Percentiles rank a stretch among this genome's conserved stretches.
phyloP scores from a whole-genome alignment of 192 early-diverging fungal species.

The Hyaloraphidium curvatum region DNA sequence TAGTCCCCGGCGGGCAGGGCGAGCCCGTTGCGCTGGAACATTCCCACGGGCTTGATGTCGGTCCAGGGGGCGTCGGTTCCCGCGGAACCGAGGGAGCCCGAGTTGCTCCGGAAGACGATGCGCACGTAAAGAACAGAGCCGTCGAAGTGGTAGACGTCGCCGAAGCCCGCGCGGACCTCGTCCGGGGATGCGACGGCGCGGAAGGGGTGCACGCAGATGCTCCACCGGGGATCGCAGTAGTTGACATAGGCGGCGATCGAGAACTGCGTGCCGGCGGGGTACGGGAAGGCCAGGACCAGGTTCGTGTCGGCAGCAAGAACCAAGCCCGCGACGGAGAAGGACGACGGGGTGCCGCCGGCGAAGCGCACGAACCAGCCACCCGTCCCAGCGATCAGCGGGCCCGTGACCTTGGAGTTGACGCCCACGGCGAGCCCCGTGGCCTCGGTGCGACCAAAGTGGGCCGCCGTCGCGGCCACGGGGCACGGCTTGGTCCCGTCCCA shows the following conservation, averaged over 20 bases:
- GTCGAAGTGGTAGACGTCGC: too few species aligned
- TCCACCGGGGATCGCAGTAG: too few species aligned
- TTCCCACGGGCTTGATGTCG: too few species aligned
- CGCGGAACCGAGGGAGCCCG: too few species aligned
- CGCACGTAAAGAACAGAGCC: too few species aligned
- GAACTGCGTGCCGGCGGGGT: conserved; percentile 10
- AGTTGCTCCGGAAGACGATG: too few species aligned
- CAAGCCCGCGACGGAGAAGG: background rate
- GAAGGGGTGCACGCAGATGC: too few species aligned
- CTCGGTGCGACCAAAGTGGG: background rate
- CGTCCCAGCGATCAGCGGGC: background rate
- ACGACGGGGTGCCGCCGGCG: conserved; percentile 6
- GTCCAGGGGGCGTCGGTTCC: too few species aligned
- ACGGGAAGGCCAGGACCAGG: conserved; percentile 6
- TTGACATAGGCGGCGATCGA: conserved; percentile 5
- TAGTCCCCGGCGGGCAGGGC: too few species aligned
- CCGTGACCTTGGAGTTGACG: conserved; percentile 7
- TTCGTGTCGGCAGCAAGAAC: background rate
- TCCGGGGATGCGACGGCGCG: too few species aligned
- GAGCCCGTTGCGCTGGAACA: too few species aligned
- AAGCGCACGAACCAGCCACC: conserved; percentile 8
- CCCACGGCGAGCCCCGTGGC: background rate
- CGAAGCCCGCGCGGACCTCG: too few species aligned
- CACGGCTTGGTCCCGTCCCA: conserved; percentile 1
- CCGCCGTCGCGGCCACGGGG: background rate